Percentiles rank a stretch among this genome's conserved stretches.
Conservation (phyloP, 2,329 filamentous ascomycete genomes). For the Fragosphaeria purpurea region DNA sequence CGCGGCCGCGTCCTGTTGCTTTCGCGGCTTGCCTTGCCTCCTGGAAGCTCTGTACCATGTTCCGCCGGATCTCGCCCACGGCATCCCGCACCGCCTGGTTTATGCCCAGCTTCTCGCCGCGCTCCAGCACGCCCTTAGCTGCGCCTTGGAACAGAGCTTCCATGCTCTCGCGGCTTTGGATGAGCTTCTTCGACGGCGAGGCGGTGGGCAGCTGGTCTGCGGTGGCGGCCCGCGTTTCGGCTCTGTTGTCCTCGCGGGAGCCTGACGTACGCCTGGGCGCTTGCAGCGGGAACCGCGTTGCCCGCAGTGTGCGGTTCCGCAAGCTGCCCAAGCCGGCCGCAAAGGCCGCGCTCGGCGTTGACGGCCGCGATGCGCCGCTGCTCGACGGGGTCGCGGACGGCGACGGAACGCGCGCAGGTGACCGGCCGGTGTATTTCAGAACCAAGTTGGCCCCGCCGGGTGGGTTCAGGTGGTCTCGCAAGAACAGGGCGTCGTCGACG, state of each 20-base stretch:
- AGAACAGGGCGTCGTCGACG: slow-evolving; percentile 73
- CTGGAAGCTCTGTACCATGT: slow-evolving; percentile 60
- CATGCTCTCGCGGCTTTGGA: slow-evolving; percentile 47
- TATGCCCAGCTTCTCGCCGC: slow-evolving; percentile 66
- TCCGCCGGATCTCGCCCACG: slow-evolving; percentile 68
- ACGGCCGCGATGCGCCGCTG: slow-evolving; percentile 16
- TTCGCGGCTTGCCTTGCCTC: slow-evolving; percentile 37
- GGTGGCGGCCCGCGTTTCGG: neutral
- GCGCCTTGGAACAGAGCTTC: slow-evolving; percentile 68
- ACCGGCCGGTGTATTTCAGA: slow-evolving; percentile 56
- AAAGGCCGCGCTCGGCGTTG: slow-evolving; percentile 7
- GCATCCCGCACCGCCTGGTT: slow-evolving; percentile 75
- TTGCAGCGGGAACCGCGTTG: slow-evolving; percentile 32
- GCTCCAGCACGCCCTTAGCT: slow-evolving; percentile 62
- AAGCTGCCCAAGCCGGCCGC: slow-evolving; percentile 22
- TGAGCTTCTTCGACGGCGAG: slow-evolving; percentile 36
- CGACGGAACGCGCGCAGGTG: slow-evolving; percentile 11
- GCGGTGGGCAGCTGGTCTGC: neutral
- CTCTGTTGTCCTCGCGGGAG: neutral
- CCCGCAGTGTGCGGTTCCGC: slow-evolving; percentile 29
- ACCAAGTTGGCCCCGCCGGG: slow-evolving; percentile 57
- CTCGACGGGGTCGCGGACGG: neutral
- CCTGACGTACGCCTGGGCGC: neutral
- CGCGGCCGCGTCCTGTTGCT: slow-evolving; percentile 14
- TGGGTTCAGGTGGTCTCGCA: slow-evolving; percentile 53